Base-by-base conservation (phyloP, 2,329 filamentous ascomycete genomes). In the Cordyceps pruinosa region DNA sequence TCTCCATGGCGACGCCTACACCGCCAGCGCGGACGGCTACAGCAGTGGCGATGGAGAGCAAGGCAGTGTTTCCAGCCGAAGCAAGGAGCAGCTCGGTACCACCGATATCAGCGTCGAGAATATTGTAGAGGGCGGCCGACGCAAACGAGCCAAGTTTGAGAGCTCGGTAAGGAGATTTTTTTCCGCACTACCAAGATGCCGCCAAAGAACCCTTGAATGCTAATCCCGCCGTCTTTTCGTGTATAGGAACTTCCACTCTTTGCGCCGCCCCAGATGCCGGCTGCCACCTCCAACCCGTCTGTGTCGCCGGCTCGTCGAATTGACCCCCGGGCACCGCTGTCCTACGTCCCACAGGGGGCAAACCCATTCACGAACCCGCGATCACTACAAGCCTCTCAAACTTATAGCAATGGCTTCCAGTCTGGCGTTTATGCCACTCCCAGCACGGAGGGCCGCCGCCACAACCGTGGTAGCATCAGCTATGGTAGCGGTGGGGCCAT, bases 91-190 rank as follows among this genome's bases (percentile, higher is more conserved):
- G 62, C 84, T 96, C 66, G 91, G 90, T 49, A 97, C 90, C 70
- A 96, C 94, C 17, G 94, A 99, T 65, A 99, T 99, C 68, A 97
- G 93, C 70, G 84, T 97, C 64, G 92, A 97, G 65, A 99, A 99
- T 70, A 97, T 99, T 72, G 89, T 99, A 60, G 93, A 97, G 74
- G 94, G 95, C 68, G 92, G 93, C 64, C 87, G 94, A 72, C 87
- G 94, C 69, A 97, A 97, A 79, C 85, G 91, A 68, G 90, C 93
- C 66, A 97, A 96, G 74, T 88, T 88, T 75, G 93, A 97, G 73
- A 97, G 93, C 77, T 97, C 93, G 74, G 93, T 97, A 87, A 86
- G 93, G 53, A 56, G 26, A 54, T 39, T 4, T 17, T 28, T 53
- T 50, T 56, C 42, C 28, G 28, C 42, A 47, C 49, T 42, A 13